Percentiles rank a stretch among this genome's conserved stretches.
Conservation (phyloP, 2,329 filamentous ascomycete genomes). For the Sclerotinia nivalis region DNA sequence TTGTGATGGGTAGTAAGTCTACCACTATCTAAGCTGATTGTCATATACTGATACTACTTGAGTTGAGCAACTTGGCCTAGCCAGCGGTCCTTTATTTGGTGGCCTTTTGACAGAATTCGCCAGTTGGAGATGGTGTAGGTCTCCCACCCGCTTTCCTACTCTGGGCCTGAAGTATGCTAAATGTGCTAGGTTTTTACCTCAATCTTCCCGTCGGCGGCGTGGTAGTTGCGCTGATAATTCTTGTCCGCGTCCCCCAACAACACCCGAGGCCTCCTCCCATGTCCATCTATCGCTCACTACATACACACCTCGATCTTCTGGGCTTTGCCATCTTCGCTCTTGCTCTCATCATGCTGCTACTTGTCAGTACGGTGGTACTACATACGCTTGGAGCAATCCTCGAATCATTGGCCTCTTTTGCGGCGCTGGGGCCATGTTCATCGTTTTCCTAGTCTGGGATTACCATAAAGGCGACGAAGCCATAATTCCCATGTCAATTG, state of each 20-base stretch:
- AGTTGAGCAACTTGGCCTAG: background rate
- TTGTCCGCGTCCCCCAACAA: too few species aligned
- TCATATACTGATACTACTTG: background rate
- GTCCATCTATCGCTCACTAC: background rate
- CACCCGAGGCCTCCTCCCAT: background rate
- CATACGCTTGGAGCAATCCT: constrained; percentile 39
- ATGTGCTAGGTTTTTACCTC: too few species aligned
- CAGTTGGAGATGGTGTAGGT: too few species aligned
- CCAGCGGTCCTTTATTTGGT: too few species aligned
- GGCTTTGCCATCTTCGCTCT: constrained; percentile 41
- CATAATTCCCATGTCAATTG: constrained; percentile 30
- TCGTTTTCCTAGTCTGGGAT: constrained; percentile 35
- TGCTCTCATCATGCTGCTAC: constrained; percentile 40
- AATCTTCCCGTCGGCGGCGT: too few species aligned
- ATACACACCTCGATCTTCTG: constrained; percentile 39
- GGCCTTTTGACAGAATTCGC: too few species aligned
- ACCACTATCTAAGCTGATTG: background rate
- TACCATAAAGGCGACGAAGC: constrained; percentile 33
- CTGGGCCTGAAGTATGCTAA: too few species aligned
- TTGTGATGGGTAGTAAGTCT: constrained; percentile 16
- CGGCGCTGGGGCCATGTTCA: constrained; percentile 25
- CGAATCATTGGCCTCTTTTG: too few species aligned
- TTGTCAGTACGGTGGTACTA: constrained; percentile 41
- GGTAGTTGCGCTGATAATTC: too few species aligned
- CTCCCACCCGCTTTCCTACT: too few species aligned